Conservation (phyloP, 129 eudicot species). For the Flaveria sonorensis region DNA sequence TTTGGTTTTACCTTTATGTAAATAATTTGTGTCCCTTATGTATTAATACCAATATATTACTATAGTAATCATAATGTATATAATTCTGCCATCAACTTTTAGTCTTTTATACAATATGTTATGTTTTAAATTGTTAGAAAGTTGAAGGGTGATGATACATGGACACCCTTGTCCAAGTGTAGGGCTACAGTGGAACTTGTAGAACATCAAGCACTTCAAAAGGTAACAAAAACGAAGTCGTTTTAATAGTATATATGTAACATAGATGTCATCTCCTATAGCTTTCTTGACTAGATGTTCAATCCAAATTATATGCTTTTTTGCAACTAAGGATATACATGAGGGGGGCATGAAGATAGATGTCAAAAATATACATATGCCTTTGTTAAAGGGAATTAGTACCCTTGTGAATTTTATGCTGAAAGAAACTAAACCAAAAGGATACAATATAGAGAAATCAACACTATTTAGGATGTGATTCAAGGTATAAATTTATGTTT, state of each 20-base stretch:
- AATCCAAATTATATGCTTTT: neutral
- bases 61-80: neutral
- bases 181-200: neutral
- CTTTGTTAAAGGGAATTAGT: constrained; percentile 1
- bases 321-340: constrained; percentile 9
- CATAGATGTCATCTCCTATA: neutral
- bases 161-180: neutral
- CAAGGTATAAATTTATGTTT: neutral
- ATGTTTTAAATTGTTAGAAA: neutral
- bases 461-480: neutral
- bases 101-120: no score
- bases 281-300: neutral
- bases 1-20: no score
- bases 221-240: neutral
- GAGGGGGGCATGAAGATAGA: neutral
- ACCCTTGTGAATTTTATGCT: neutral
- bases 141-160: neutral
- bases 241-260: neutral
- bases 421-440: neutral
- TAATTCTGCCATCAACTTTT: neutral
- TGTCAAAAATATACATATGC: neutral
- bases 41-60: neutral
- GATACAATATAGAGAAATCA: neutral
- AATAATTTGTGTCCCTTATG: no score
- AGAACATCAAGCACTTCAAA: neutral